These are phyloP conservation scores for Erigeron canadensis DNA, from an alignment of 129 eudicot genomes.

Conservation along the genomic window DNA sequence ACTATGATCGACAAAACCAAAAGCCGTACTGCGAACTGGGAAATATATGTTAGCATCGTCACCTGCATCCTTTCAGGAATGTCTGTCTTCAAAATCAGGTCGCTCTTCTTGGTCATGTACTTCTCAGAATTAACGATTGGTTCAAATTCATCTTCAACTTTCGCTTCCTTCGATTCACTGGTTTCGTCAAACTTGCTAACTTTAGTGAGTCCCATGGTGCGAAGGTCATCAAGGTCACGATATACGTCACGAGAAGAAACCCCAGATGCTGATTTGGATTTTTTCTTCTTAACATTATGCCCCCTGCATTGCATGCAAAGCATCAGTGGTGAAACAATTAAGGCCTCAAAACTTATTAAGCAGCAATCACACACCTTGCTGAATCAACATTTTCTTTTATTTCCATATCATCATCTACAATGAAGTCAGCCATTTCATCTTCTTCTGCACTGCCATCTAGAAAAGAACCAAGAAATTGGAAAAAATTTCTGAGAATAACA, in stretches of 20 bases:
- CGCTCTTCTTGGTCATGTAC: conserved; percentile 82
- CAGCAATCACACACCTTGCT: conserved; percentile 27
- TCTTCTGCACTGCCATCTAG: conserved; percentile 45
- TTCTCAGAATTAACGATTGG: conserved; percentile 65
- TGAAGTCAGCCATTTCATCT: conserved; percentile 78
- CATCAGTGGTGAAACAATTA: conserved; percentile 14
- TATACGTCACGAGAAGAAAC: conserved; percentile 47
- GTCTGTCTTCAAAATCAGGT: conserved; percentile 59
- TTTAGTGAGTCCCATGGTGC: conserved; percentile 43
- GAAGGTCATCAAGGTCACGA: conserved; percentile 57
- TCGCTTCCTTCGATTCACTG: conserved; percentile 46
- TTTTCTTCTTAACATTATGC: conserved; percentile 50
- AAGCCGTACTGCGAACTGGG: not conserved
- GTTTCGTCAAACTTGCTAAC: conserved; percentile 39
- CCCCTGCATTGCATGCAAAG: conserved; percentile 41
- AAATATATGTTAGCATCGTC: conserved; percentile 10
- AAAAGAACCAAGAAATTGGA: conserved; percentile 28
- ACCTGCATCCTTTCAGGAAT: conserved; percentile 96
- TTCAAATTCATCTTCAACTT: conserved; percentile 77
- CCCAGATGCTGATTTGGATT: conserved; percentile 45
- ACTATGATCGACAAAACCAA: conserved; percentile 17
- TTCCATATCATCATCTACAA: conserved; percentile 54
- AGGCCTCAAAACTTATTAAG: not conserved
- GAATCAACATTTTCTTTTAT: conserved; percentile 33
- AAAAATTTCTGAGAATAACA: not conserved